Evolutionary conservation across 768 basidiomycete species (phyloP).

Genomic region (Macrolepiota fuliginosa): DNA sequence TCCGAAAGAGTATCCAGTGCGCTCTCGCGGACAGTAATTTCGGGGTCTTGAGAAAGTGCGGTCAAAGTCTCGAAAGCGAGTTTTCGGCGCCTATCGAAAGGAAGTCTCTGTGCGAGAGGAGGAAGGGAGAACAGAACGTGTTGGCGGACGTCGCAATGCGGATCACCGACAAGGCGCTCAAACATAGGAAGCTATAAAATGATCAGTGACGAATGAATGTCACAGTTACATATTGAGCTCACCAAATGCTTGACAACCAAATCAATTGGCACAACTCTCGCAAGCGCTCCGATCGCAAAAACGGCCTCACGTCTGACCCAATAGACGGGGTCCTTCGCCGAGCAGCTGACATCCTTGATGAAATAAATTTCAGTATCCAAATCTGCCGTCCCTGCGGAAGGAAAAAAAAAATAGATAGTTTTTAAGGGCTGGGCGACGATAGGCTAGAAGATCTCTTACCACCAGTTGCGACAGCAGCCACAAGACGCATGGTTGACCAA

Average conservation of each 20-base stretch:
- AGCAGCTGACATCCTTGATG: constrained; percentile 71
- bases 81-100: constrained; percentile 50
- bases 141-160: constrained; percentile 81
- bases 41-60: constrained; percentile 61
- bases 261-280: constrained; percentile 82
- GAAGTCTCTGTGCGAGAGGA: constrained; percentile 67
- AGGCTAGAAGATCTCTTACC: constrained; percentile 37
- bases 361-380: constrained; percentile 62
- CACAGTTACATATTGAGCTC: constrained; percentile 18
- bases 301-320: constrained; percentile 87
- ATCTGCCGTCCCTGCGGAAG: constrained; percentile 29
- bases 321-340: constrained; percentile 60
- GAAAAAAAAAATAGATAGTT: neutral
- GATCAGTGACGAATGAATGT: neutral
- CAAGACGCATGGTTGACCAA: constrained; percentile 89
- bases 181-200: constrained; percentile 73
- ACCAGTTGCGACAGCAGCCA: constrained; percentile 82
- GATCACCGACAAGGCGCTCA: constrained; percentile 63
- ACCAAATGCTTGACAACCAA: constrained; percentile 65
- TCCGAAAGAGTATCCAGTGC: constrained; percentile 88
- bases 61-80: constrained; percentile 67
- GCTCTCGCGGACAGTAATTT: constrained; percentile 69
- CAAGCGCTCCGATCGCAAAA: constrained; percentile 84
- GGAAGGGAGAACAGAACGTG: constrained; percentile 86
- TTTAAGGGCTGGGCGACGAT: too few species aligned